Base-by-base conservation (phyloP, 345 rosid genomes). In the Pelargonium nanum region DNA sequence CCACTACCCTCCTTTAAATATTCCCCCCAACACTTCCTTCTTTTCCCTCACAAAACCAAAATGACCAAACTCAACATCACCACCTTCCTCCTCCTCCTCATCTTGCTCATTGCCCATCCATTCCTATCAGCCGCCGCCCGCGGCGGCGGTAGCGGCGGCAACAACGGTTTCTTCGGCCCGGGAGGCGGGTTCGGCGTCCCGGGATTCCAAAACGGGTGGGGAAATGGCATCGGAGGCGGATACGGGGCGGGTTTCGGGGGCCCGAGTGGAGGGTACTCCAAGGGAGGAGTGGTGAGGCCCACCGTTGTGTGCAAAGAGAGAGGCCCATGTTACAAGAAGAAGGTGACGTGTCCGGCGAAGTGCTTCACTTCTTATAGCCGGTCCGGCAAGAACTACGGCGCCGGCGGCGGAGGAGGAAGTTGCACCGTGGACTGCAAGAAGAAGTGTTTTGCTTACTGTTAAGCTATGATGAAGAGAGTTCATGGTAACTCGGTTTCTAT, bases 401-500 rank as follows among this genome's bases (percentile, higher is more conserved):
- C 66, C 17, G 99, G 99, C 0, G 99, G 99, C 3, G 99, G 99
- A 0, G 94, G 99, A 0, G 99, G 99, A 1, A 90, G 99, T 1
- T 93, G 99, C 75, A 93, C 89, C 44, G 74, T 87, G 77, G 99
- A 93, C 55, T 93, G 99, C 64, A 85, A 92, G 91, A 87, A 89
- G 75, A 89, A 87, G 71, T 93, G 99, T 56, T 26, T 81, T 52
- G 99, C 99, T 67, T 93, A 81, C 26, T 93, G 99, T 69, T 93
- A 34, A 19, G 32, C 7, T 28, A 7, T 28, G 32, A 7, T 7
- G 32, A n/a, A 28, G 4, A 28, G 32, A 28, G 32, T 28, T 28
- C 32, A 7, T 28, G 32, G 32, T n/a, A n/a, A n/a, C n/a, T n/a
- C n/a, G n/a, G n/a, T n/a, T n/a, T n/a, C n/a, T n/a, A n/a, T n/a